These are phyloP conservation scores for Triangularia verruculosa DNA, from an alignment of 2,329 filamentous ascomycete genomes.

Conservation along the genomic window DNA sequence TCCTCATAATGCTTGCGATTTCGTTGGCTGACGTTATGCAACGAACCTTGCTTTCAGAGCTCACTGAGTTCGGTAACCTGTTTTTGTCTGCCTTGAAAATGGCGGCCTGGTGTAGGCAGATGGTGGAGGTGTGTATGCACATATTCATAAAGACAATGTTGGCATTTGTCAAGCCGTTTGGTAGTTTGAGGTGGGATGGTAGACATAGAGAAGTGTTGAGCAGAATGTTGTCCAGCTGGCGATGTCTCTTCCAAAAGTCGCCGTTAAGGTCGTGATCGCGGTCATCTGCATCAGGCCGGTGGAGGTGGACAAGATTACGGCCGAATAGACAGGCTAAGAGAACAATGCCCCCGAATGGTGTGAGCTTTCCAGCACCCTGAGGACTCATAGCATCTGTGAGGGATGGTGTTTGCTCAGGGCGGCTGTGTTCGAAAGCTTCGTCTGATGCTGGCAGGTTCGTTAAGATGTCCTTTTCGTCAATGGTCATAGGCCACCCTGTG, in stretches of 20 bases:
- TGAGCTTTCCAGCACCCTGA: slow-evolving; percentile 69
- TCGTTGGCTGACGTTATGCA: slow-evolving; percentile 93
- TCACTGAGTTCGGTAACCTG: slow-evolving; percentile 69
- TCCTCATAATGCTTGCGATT: slow-evolving; percentile 91
- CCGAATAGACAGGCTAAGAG: slow-evolving; percentile 89
- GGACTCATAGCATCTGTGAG: slow-evolving; percentile 68
- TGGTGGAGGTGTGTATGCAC: slow-evolving; percentile 93
- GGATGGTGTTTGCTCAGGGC: slow-evolving; percentile 66
- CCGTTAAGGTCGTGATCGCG: slow-evolving; percentile 85
- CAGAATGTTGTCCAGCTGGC: slow-evolving; percentile 83
- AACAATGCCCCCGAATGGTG: slow-evolving; percentile 74
- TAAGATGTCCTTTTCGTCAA: slow-evolving; percentile 88
- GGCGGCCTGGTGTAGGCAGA: slow-evolving; percentile 95
- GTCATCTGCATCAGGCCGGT: slow-evolving; percentile 79
- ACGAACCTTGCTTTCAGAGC: slow-evolving; percentile 85
- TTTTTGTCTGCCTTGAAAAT: slow-evolving; percentile 97
- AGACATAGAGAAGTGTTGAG: slow-evolving; percentile 81
- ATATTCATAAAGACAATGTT: slow-evolving; percentile 95
- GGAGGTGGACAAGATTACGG: slow-evolving; percentile 84
- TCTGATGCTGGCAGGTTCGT: slow-evolving; percentile 83
- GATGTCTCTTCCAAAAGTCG: slow-evolving; percentile 92
- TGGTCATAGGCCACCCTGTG: slow-evolving; percentile 93
- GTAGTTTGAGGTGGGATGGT: slow-evolving; percentile 77
- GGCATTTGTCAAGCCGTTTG: slow-evolving; percentile 68
- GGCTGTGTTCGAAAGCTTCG: slow-evolving; percentile 78